Evolutionary conservation across 257 asterid genomes (phyloP).

Genomic region (Fraxinus quadrangulata): DNA sequence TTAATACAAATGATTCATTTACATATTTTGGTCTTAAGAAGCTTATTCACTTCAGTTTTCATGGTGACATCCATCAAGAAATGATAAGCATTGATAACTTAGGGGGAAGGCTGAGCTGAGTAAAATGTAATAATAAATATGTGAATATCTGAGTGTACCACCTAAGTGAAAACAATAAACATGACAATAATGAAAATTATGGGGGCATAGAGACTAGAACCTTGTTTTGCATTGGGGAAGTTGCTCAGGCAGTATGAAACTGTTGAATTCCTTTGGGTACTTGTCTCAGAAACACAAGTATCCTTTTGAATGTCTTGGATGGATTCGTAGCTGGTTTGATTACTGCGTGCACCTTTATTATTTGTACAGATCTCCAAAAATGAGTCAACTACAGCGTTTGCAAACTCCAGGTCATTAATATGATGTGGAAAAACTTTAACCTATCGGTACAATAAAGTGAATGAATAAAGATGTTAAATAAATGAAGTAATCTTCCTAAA

Average conservation of each 20-base stretch:
- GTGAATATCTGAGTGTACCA: conserved; percentile 8
- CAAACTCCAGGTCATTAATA: conserved; percentile 83
- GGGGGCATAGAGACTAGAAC: conserved; percentile 32
- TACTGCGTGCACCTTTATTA: conserved; percentile 29
- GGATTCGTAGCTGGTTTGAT: conserved; percentile 40
- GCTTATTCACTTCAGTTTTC: background rate
- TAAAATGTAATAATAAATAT: conserved; percentile 8
- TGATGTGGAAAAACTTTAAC: conserved; percentile 75
- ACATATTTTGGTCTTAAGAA: background rate
- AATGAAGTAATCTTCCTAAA: background rate
- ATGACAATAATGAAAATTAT: background rate
- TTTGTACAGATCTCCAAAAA: conserved; percentile 59
- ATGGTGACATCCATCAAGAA: background rate
- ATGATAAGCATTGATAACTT: background rate
- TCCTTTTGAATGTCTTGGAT: conserved; percentile 39
- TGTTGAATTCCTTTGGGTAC: conserved; percentile 25
- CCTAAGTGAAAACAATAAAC: background rate
- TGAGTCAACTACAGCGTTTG: conserved; percentile 77
- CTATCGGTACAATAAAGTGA: conserved; percentile 41
- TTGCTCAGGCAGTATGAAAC: conserved; percentile 55
- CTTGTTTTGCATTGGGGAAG: conserved; percentile 91
- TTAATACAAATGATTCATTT: background rate
- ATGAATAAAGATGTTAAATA: background rate
- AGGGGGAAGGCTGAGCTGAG: background rate
- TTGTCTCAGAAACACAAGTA: conserved; percentile 31